A percentile compares a stretch with the other conserved stretches of the same genome.
Evolutionary conservation across 164 flowering plant species (phyloP).

Genomic region (Umbilicus rupestris): DNA sequence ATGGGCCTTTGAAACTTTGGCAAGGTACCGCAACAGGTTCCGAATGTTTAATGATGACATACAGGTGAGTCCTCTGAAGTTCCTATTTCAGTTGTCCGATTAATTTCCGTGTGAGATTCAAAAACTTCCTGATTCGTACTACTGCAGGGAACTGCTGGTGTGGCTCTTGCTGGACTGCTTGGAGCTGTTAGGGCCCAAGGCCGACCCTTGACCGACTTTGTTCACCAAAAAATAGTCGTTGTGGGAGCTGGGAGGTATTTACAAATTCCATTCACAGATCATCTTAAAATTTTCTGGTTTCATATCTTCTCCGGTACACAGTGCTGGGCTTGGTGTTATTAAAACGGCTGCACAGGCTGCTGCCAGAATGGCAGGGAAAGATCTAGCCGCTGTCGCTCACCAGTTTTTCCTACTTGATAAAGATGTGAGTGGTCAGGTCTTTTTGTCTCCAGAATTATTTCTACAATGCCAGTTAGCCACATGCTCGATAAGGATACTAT

Average conservation of each 20-base stretch:
- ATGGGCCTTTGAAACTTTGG: constrained; percentile 98
- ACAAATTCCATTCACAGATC: background rate
- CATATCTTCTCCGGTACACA: constrained; percentile 22
- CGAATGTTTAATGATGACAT: constrained; percentile 99
- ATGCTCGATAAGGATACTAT: background rate
- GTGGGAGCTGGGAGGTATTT: constrained; percentile 98
- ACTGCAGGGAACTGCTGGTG: constrained; percentile 97
- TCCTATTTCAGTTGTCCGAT: background rate
- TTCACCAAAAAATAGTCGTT: constrained; percentile 89
- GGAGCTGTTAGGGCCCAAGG: constrained; percentile 98
- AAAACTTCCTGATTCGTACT: background rate
- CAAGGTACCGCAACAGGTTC: constrained; percentile 74
- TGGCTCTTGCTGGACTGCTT: constrained; percentile 91
- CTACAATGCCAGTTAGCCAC: background rate
- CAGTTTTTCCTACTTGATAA: constrained; percentile 82
- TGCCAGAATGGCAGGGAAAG: constrained; percentile 53
- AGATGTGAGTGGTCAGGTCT: constrained; percentile 39
- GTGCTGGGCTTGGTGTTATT: constrained; percentile 99
- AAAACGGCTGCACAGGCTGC: constrained; percentile 73
- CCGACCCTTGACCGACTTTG: constrained; percentile 73
- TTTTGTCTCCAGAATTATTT: background rate
- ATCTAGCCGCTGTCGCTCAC: constrained; percentile 19
- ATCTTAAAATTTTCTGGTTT: background rate
- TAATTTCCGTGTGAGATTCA: background rate
- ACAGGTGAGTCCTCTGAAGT: constrained; percentile 42